Conservation (phyloP, 2,329 filamentous ascomycete species). For the Phaeoacremonium minimum region DNA sequence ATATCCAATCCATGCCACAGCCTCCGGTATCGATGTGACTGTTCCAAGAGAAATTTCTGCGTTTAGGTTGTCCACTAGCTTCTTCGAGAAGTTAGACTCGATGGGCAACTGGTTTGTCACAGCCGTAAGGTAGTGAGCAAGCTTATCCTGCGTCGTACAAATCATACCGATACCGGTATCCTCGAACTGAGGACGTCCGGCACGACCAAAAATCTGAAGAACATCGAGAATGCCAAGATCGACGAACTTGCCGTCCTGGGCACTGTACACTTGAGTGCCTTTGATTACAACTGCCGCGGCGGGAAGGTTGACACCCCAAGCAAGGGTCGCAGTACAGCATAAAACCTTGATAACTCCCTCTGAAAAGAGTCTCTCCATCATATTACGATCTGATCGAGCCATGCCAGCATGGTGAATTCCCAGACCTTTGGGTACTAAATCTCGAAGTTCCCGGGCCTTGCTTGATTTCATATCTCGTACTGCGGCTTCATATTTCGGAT, state of each 20-base stretch:
- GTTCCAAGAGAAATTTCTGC: slow-evolving; percentile 92
- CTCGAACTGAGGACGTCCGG: slow-evolving; percentile 94
- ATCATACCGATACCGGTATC: slow-evolving; percentile 98
- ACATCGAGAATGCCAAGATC: slow-evolving; percentile 96
- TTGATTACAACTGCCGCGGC: slow-evolving; percentile 97
- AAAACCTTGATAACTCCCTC: slow-evolving; percentile 95
- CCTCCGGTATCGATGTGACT: slow-evolving; percentile 89
- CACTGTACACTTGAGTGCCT: slow-evolving; percentile 93
- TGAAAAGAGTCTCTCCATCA: slow-evolving; percentile 89
- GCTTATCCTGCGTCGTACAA: slow-evolving; percentile 90
- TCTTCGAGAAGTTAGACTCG: slow-evolving; percentile 91
- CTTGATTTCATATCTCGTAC: slow-evolving; percentile 81
- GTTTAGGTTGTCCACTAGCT: slow-evolving; percentile 94
- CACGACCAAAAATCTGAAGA: slow-evolving; percentile 96
- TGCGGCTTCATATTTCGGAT: slow-evolving; percentile 77
- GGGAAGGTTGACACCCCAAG: slow-evolving; percentile 98
- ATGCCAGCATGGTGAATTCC: slow-evolving; percentile 97
- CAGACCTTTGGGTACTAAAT: slow-evolving; percentile 84
- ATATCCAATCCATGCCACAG: slow-evolving; percentile 95
- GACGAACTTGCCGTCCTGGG: slow-evolving; percentile 93
- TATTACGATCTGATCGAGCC: slow-evolving; percentile 86
- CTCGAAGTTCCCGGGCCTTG: slow-evolving; percentile 80
- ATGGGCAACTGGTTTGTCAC: slow-evolving; percentile 96
- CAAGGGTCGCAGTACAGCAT: slow-evolving; percentile 95
- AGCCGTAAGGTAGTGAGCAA: slow-evolving; percentile 85